Conservation (phyloP, 1,139 yeast species). For the Protomyces lactucae-debilis region DNA sequence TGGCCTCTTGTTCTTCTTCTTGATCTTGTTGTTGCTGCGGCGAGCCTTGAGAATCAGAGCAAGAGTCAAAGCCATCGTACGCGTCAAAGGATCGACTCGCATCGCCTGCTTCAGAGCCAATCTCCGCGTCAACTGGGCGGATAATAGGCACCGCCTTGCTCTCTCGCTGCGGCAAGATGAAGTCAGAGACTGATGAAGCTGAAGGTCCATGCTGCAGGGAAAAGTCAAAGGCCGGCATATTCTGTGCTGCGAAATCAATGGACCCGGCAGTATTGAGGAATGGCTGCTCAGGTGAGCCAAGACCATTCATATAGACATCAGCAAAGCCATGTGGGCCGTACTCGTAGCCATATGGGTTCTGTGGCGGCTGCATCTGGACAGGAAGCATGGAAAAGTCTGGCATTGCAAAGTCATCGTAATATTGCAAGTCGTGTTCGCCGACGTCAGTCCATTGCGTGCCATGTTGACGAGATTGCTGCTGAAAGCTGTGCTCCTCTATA, state of each 20-base stretch:
- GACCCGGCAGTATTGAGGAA: background rate
- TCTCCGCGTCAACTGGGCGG: background rate
- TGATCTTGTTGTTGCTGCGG: background rate
- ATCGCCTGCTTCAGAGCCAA: background rate
- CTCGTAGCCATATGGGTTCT: background rate
- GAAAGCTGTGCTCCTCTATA: background rate
- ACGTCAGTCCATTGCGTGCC: background rate
- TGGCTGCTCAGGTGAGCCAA: background rate
- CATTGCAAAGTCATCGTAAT: background rate
- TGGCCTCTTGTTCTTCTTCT: background rate
- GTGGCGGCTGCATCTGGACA: background rate
- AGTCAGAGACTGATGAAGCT: background rate
- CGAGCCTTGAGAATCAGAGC: background rate
- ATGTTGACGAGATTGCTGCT: background rate
- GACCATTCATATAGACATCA: background rate
- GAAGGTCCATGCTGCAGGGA: background rate
- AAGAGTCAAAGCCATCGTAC: slow-evolving; percentile 21
- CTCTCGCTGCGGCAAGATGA: background rate
- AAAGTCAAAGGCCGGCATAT: background rate
- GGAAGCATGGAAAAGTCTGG: background rate
- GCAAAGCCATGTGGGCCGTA: background rate
- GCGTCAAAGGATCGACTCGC: slow-evolving; percentile 2
- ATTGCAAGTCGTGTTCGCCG: background rate
- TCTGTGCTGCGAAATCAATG: background rate
- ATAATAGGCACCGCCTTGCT: background rate